phyloP scores from a whole-genome alignment of 148 eudicot genomes.

The Tetragonia tetragonoides region DNA sequence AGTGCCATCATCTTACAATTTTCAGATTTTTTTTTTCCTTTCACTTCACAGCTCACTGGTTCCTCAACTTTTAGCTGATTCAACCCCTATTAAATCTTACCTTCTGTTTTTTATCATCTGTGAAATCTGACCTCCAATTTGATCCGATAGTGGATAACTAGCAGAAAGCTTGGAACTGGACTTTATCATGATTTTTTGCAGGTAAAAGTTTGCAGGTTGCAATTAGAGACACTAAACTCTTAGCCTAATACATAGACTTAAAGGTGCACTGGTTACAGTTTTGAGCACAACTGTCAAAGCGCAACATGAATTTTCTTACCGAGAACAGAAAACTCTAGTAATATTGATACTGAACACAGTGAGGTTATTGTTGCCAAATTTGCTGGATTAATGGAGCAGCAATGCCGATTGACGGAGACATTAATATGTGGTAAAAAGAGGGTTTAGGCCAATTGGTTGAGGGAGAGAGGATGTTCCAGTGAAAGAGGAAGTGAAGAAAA shows the following conservation, averaged over 20 bases:
- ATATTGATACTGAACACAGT: background rate
- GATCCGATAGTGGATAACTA: background rate
- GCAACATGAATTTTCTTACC: background rate
- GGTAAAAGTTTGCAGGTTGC: background rate
- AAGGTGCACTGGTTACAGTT: background rate
- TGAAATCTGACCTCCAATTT: background rate
- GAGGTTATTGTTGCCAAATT: background rate
- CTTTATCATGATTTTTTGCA: background rate
- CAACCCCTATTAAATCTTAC: background rate
- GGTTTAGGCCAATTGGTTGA: background rate
- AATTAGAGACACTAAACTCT: background rate
- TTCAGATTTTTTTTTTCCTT: background rate
- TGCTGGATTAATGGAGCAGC: background rate
- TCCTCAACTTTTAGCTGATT: background rate
- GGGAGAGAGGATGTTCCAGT: background rate
- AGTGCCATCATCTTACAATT: background rate
- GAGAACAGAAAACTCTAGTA: background rate
- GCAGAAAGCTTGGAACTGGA: background rate
- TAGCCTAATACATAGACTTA: background rate
- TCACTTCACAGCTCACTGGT: background rate
- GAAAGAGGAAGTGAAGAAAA: background rate
- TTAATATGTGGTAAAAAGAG: background rate
- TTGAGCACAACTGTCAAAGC: background rate
- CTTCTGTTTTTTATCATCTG: background rate
- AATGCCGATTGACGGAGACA: background rate